Evolutionary conservation across 1,284 basidiomycete species (phyloP), one percentile per base, ranked within the genome.

Genomic region (Pseudozyma flocculosa): DNA sequence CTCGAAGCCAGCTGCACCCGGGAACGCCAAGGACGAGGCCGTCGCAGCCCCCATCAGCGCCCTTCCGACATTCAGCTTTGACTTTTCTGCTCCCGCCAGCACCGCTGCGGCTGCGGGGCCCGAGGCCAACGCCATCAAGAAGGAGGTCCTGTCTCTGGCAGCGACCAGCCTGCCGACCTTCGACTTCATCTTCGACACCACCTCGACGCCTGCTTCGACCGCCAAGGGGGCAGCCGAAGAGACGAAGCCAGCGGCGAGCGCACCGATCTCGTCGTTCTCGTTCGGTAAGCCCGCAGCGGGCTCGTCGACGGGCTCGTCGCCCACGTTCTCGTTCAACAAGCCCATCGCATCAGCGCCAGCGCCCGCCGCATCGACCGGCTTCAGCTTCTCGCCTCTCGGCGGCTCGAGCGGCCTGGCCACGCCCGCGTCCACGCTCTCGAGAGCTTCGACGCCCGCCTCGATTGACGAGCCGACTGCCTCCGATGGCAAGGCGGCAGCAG

Each of bases 321-420:
- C 32, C 15, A 17, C 10, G 13, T 62, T 62, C 29, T 50, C 51
- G 1, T 62, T 57, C 29, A 43, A 48, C 1, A 41, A 54, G 26
- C 48, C 54, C 10, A 39, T 40, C 22, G 29, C 56, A 3, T 29
- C 37, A 10, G 45, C 36, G 17, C 34, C 57, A 18, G 38, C 53
- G 14, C 21, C 32, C 10, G 43, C 36, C 13, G 24, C 57, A 15
- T 30, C 55, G 17, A 18, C 42, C 2, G 43, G 46, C n/a, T 64
- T 56, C 50, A 56, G 41, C 14, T 64, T 64, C 43, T 40, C 47
- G 11, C 53, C 56, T 0, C 37, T 53, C 32, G 14, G 32, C 56
- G 38, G 29, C 47, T 18, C 40, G 40, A 19, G 24, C 41, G 24
- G 32, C 32, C 14, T 34, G 10, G 15, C 15, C 11, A 34, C 32